Conservation (phyloP, 2,329 filamentous ascomycete species). For the Aspergillus floridensis region DNA sequence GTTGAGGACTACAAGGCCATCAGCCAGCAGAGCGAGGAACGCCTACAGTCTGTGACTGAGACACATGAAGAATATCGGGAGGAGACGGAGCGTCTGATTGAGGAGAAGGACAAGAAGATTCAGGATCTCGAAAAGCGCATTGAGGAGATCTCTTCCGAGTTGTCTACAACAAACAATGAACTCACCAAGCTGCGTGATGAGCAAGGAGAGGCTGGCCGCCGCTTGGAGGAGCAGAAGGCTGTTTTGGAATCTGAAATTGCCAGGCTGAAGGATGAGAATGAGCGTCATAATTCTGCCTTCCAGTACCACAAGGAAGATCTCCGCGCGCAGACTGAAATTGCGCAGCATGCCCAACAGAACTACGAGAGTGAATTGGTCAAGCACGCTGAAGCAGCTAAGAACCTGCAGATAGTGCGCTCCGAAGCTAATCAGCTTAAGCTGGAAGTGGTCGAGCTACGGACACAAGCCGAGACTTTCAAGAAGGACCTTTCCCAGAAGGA, state of each 20-base stretch:
- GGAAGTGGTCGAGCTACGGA: constrained; percentile 69
- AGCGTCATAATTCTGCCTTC: constrained; percentile 73
- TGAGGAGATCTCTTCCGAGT: constrained; percentile 78
- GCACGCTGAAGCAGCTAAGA: constrained; percentile 91
- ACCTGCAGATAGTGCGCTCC: constrained; percentile 71
- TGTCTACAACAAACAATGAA: constrained; percentile 77
- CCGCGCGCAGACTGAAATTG: constrained; percentile 89
- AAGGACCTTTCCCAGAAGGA: constrained; percentile 75
- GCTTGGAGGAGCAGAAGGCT: constrained; percentile 77
- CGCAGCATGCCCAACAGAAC: constrained; percentile 86
- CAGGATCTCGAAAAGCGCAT: constrained; percentile 78
- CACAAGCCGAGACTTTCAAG: constrained; percentile 83
- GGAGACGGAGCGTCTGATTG: constrained; percentile 73
- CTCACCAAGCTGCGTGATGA: constrained; percentile 76
- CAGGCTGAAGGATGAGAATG: constrained; percentile 78
- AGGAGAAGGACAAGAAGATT: constrained; percentile 76
- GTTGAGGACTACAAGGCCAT: constrained; percentile 86
- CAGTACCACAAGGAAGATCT: constrained; percentile 88
- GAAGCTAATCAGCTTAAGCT: constrained; percentile 82
- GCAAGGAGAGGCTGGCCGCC: constrained; percentile 69
- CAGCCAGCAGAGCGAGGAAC: constrained; percentile 82
- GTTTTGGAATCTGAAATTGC: constrained; percentile 74
- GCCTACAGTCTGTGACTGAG: constrained; percentile 72
- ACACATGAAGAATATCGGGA: constrained; percentile 85
- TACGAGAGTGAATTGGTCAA: constrained; percentile 94